Evolutionary conservation across 768 basidiomycete genomes (phyloP).

Genomic region (Agaricus sinodeliciosus): DNA sequence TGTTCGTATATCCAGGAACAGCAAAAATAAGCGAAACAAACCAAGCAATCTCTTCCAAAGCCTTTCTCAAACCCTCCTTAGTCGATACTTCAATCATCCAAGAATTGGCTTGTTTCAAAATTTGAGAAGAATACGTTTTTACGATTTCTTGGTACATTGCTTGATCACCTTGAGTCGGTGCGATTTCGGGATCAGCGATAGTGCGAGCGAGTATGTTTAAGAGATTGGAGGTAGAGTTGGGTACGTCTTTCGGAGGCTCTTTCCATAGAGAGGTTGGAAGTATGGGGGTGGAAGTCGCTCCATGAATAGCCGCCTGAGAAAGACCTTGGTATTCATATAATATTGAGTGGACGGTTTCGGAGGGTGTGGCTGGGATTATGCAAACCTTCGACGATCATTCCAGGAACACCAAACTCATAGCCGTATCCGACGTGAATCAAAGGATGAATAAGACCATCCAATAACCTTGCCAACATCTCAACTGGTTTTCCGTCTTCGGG

Average conservation of each 20-base stretch:
- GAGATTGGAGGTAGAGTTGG: background rate
- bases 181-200: conserved; percentile 7
- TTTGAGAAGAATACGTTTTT: conserved; percentile 29
- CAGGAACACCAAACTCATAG: conserved; percentile 52
- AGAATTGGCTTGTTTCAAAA: conserved; percentile 36
- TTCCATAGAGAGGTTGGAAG: conserved; percentile 23
- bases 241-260: background rate
- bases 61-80: conserved; percentile 27
- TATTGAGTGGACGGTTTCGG: background rate
- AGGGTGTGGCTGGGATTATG: background rate
- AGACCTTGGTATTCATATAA: conserved; percentile 45
- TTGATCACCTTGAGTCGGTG: background rate
- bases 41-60: conserved; percentile 61
- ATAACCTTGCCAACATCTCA: conserved; percentile 49
- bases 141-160: conserved; percentile 23
- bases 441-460: conserved; percentile 55
- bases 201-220: conserved; percentile 8
- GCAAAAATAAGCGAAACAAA: conserved; percentile 47
- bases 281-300: conserved; percentile 14
- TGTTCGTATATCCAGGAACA: conserved; percentile 42
- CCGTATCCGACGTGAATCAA: conserved; percentile 63
- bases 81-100: conserved; percentile 25
- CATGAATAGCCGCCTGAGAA: conserved; percentile 48
- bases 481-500: conserved; percentile 13
- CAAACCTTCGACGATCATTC: conserved; percentile 56